A percentile compares a stretch with the other conserved stretches of the same genome.
Evolutionary conservation across 805 yeast genomes (phyloP).

Genomic region (Yamadazyma philogaea): DNA sequence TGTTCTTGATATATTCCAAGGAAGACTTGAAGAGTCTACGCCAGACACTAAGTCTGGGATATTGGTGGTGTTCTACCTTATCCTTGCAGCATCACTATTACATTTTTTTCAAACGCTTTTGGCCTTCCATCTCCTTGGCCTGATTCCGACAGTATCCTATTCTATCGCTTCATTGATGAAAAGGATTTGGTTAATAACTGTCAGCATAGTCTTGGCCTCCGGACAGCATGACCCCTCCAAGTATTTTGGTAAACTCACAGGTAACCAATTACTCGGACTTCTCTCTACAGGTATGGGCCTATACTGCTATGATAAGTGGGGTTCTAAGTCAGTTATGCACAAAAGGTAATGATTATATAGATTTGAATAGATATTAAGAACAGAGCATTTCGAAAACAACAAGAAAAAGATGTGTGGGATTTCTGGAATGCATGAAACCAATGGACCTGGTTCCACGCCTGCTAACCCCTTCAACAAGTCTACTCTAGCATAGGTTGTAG

Average conservation of each 20-base stretch:
- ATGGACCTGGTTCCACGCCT: slow-evolving; percentile 32
- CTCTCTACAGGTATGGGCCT: slow-evolving; percentile 52
- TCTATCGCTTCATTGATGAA: slow-evolving; percentile 86
- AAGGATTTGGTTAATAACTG: slow-evolving; percentile 77
- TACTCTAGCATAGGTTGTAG: slow-evolving; percentile 50
- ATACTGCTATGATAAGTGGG: slow-evolving; percentile 66
- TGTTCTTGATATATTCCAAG: slow-evolving; percentile 16
- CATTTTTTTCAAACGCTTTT: slow-evolving; percentile 79
- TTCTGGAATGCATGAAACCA: slow-evolving; percentile 12
- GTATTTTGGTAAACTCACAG: slow-evolving; percentile 37
- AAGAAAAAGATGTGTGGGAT: slow-evolving; percentile 1
- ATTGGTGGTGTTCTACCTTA: slow-evolving; percentile 44
- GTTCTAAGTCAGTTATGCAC: slow-evolving; percentile 20
- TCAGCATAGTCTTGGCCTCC: slow-evolving; percentile 58
- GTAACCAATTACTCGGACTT: slow-evolving; percentile 49
- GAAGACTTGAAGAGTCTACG: slow-evolving; percentile 15
- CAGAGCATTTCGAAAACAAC: not conserved
- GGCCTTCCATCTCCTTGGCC: slow-evolving; percentile 77
- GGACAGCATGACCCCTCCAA: slow-evolving; percentile 34
- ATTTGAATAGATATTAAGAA: not conserved
- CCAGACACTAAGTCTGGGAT: slow-evolving; percentile 20
- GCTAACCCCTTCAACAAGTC: slow-evolving; percentile 40
- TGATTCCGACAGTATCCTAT: slow-evolving; percentile 79
- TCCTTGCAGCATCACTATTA: slow-evolving; percentile 65
- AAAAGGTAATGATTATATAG: slow-evolving; percentile 1